Base-by-base conservation (phyloP, 768 basidiomycete genomes). In the Lentinula sp. region DNA sequence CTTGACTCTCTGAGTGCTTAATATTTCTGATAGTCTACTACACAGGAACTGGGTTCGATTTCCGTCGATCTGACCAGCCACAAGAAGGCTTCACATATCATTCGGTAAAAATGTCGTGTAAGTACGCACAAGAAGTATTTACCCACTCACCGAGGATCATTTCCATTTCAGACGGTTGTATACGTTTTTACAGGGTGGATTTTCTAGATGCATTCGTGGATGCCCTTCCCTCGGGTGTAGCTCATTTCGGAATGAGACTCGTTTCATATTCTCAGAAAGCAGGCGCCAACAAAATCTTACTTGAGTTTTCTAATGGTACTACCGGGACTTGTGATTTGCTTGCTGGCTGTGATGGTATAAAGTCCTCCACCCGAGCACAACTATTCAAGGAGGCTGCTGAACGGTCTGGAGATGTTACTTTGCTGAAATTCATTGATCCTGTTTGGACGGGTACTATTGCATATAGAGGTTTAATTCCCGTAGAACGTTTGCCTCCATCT, bases 101-200 rank as follows among this genome's bases (percentile, higher is more conserved):
- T 60, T 68, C 74, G 31, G 74, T 77, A 21, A 63, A 73, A 45
- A 74, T 77, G 68, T 78, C 79, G 23, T 78, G 80, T 76, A 64
- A 59, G 70, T 64, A 13, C 13, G 18, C 8, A 34, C 7, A 23
- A 23, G 15, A 5, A 23, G 32, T 28, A 28, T 31, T 35, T 21
- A 23, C 2, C 0, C 15, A 55, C 31, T 28, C 18, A 37, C n/a
- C 34, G 16, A 39, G 39, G 5, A 43, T 39, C 32, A 45, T 32
- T 35, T 8, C 7, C 37, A 39, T 50, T 21, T 34, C 34, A 76
- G 75, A 73, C 60, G 73, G 75, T 49, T 75, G 75, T 59, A 78
- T 79, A 42, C 74, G 78, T 1, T 80, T 80, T 61, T 80, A 83
- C 65, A 73, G 81, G 13, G 80, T 80, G 5, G 74, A 76, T 45